Percentiles rank a stretch among this genome's conserved stretches.
Conservation (phyloP, 495 filamentous ascomycete genomes). For the Neurospora hispaniola region DNA sequence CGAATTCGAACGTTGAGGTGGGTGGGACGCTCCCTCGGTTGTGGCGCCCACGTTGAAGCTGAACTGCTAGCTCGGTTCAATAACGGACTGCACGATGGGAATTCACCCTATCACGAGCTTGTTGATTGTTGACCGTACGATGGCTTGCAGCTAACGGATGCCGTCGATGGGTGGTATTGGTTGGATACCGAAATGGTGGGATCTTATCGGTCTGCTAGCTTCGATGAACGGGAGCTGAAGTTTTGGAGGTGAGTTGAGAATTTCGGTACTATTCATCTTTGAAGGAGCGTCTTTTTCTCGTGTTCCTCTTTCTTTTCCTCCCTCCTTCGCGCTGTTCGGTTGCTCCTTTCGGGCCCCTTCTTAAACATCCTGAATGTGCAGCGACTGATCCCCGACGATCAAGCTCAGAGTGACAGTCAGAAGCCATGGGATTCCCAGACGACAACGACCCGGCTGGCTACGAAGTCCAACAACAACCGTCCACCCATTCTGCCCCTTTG, state of each 20-base stretch:
- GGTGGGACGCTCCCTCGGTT: background rate
- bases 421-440: background rate
- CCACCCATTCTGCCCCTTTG: background rate
- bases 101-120: background rate
- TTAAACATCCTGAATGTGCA: too few species aligned
- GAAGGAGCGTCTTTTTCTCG: background rate
- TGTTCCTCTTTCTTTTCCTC: background rate
- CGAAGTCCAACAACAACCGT: background rate
- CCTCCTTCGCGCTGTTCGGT: too few species aligned
- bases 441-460: background rate
- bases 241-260: background rate
- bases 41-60: background rate
- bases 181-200: background rate
- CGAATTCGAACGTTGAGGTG: background rate
- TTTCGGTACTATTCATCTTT: background rate
- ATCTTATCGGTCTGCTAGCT: background rate
- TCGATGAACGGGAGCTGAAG: background rate
- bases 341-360: background rate
- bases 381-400: too few species aligned
- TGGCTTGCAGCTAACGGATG: background rate
- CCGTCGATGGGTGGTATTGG: background rate
- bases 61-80: background rate
- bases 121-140: background rate
- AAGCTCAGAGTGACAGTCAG: background rate
- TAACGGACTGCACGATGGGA: background rate